Percentiles rank a stretch among this genome's conserved stretches.
Conservation (phyloP, 768 basidiomycete genomes). For the Lactifluus volemus region DNA sequence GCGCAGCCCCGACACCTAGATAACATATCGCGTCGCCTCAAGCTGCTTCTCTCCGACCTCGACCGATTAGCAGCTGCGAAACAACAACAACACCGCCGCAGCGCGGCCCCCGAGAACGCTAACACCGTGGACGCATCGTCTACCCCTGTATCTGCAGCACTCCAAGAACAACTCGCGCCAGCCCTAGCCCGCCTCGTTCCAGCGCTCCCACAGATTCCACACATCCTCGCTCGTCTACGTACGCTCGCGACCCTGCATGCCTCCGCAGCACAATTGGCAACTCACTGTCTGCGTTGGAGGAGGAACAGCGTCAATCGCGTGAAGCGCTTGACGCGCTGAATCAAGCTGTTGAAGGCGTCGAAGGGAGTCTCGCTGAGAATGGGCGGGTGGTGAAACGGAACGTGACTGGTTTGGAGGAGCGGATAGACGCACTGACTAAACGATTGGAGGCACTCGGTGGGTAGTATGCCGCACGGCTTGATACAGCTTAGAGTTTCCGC, state of each 20-base stretch:
- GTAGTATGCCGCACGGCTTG: neutral
- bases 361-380: conserved; percentile 71
- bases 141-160: conserved; percentile 23
- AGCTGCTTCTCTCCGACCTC: conserved; percentile 85
- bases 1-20: conserved; percentile 96
- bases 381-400: conserved; percentile 62
- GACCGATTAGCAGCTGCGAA: conserved; percentile 56
- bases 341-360: conserved; percentile 60
- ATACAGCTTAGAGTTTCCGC: neutral
- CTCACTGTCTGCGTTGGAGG: conserved; percentile 56
- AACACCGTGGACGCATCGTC: conserved; percentile 11
- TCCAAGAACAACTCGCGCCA: conserved; percentile 58
- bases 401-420: conserved; percentile 56
- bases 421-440: conserved; percentile 40
- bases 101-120: conserved; percentile 17
- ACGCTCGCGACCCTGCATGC: conserved; percentile 78
- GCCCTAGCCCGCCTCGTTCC: conserved; percentile 63
- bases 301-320: conserved; percentile 57
- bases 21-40: conserved; percentile 87
- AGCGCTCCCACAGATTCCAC: conserved; percentile 73
- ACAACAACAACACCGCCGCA: conserved; percentile 31
- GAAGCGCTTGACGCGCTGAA: conserved; percentile 60
- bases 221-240: conserved; percentile 81
- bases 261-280: conserved; percentile 65
- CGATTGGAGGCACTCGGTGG: conserved; percentile 33